Evolutionary conservation across 2,329 filamentous ascomycete genomes (phyloP), one percentile per base, ranked within the genome.

Genomic region (Exutisphaerella laricina): DNA sequence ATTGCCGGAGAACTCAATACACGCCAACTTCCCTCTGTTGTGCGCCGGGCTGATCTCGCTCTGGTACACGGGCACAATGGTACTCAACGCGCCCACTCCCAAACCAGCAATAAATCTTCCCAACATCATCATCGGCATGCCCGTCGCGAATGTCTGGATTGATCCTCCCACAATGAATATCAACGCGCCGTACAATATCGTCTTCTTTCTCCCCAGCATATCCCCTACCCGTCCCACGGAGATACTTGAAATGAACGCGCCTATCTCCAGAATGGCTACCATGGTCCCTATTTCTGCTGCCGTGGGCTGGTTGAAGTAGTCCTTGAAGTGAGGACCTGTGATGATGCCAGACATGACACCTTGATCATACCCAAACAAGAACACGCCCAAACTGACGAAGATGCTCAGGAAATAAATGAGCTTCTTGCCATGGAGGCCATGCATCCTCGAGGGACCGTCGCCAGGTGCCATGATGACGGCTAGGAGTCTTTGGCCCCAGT

Each of bases 1-100:
- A 67, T 98, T 98, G 41, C 92, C 92, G 0, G 90, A 90, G 61
- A 97, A 98, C 65, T 98, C 92, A 54, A 98, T 97, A 65, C 92
- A 97, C 17, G 90, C 92, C 49, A 98, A 75, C 68, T 92, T 94
- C 51, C 92, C 92, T 58, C 92, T 79, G 66, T 95, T 97, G 62
- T 98, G 92, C 4, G 92, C 88, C 36, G 92, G 92, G 31, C 90
- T 96, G 59, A 74, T 74, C 52, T 74, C 71, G 20, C 70, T 72
- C 55, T 74, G 71, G 49, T 74, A 74, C n/a, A 74, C 69, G 3
- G 71, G 71, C 18, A 74, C 71, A 42, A 73, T 74, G 18, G 71
- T 73, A 26, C 70, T 72, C 17, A 74, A 57, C 4, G 70, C 66
- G 54, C 71, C 71, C 4, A 74, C 71, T 36, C 71, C 71, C 5